These are phyloP conservation scores for Nitzschia sp. DNA, from an alignment of 108 stramenopile species.

Conservation along the genomic window DNA sequence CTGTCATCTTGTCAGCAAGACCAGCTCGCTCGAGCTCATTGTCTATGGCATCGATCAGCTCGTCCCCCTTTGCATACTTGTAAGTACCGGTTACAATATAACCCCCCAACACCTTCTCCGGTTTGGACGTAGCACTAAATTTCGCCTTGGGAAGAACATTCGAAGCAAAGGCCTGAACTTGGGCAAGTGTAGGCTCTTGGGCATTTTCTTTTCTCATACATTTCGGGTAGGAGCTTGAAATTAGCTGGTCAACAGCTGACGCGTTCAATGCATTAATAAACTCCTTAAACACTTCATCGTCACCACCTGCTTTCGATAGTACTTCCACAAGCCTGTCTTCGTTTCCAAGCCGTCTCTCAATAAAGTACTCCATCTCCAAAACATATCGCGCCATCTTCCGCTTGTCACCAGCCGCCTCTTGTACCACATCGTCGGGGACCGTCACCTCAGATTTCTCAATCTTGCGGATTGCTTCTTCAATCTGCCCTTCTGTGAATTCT, in stretches of 20 bases:
- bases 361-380: constrained; percentile 64
- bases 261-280: constrained; percentile 11
- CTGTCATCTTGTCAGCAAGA: constrained; percentile 59
- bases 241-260: constrained; percentile 8
- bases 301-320: background rate
- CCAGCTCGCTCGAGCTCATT: constrained; percentile 44
- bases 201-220: constrained; percentile 66
- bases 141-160: constrained; percentile 63
- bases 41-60: constrained; percentile 73
- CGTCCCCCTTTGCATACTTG: constrained; percentile 54
- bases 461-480: constrained; percentile 43
- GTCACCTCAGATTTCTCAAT: background rate
- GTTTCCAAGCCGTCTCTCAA: constrained; percentile 14
- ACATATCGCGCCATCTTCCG: constrained; percentile 54
- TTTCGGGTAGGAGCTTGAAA: constrained; percentile 57
- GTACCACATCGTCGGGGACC: constrained; percentile 28
- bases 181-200: constrained; percentile 49
- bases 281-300: constrained; percentile 8
- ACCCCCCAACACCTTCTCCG: constrained; percentile 61
- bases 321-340: constrained; percentile 12
- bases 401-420: constrained; percentile 49
- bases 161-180: constrained; percentile 50
- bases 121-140: constrained; percentile 50
- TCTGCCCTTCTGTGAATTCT: constrained; percentile 51
- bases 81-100: constrained; percentile 69